These are phyloP conservation scores for Candida easanensis DNA, from an alignment of 805 yeast species.

Conservation along the genomic window DNA sequence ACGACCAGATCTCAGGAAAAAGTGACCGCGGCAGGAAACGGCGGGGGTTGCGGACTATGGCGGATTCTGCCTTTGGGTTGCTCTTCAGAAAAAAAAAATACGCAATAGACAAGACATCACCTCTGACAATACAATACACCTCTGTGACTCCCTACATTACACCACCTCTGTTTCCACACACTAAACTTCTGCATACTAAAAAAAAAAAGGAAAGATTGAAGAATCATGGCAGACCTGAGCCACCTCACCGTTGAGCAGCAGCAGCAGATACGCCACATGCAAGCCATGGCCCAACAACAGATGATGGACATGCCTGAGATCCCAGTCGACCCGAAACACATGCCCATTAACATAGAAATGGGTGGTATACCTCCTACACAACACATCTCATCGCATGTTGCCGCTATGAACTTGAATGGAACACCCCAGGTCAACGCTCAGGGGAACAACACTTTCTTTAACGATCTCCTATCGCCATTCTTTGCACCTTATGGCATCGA, in stretches of 20 bases:
- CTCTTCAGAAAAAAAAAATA: no score
- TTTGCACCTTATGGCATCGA: slow-evolving; percentile 44
- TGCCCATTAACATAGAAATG: not conserved
- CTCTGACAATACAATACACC: no score
- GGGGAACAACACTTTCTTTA: slow-evolving; percentile 20
- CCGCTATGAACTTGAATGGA: not conserved
- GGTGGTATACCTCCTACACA: not conserved
- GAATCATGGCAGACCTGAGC: slow-evolving; percentile 8
- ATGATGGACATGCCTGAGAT: slow-evolving; percentile 2
- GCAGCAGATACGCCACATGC: slow-evolving; percentile 11
- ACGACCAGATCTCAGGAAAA: no score
- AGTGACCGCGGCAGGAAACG: no score
- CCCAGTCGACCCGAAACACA: not conserved
- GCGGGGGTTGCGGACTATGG: no score
- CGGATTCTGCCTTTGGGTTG: no score
- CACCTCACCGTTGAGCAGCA: slow-evolving; percentile 11
- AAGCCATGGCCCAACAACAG: slow-evolving; percentile 9
- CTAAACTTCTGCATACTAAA: no score
- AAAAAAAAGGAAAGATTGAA: no score
- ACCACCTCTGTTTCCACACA: no score
- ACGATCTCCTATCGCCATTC: slow-evolving; percentile 39
- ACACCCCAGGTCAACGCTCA: not conserved
- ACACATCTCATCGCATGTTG: not conserved
- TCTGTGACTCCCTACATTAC: no score
- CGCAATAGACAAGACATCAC: no score